Conservation (phyloP, 768 basidiomycete species). For the Thelephora ganbajun region DNA sequence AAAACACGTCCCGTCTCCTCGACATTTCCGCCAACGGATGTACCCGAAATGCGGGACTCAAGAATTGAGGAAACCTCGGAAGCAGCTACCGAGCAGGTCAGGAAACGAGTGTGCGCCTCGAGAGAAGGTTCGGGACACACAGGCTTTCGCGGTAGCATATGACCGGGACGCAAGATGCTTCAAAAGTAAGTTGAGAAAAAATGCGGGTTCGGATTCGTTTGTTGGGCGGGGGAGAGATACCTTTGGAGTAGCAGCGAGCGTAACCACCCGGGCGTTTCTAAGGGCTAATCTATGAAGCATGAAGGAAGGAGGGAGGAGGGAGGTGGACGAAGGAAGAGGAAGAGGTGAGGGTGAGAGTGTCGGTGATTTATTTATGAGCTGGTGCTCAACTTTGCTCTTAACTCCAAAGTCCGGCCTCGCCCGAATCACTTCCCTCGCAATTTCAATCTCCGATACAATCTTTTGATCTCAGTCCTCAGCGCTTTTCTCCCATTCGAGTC, state of each 20-base stretch:
- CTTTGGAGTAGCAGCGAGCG: constrained; percentile 53
- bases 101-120: constrained; percentile 7
- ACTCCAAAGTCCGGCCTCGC: no score
- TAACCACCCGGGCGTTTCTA: constrained; percentile 69
- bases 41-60: constrained; percentile 94
- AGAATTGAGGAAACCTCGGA: constrained; percentile 99
- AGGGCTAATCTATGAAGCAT: constrained; percentile 73
- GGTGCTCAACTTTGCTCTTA: no score
- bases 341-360: constrained; percentile 31
- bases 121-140: constrained; percentile 30
- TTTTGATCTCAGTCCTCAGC: no score
- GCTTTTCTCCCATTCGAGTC: no score
- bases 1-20: constrained; percentile 99
- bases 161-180: constrained; percentile 35
- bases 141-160: constrained; percentile 97
- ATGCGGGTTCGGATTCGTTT: background rate
- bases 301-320: constrained; percentile 26
- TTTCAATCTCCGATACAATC: no score
- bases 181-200: constrained; percentile 8
- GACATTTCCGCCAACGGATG: constrained; percentile 82
- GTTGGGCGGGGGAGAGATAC: constrained; percentile 23
- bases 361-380: constrained; percentile 15
- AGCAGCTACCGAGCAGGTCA: constrained; percentile 55
- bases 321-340: constrained; percentile 25
- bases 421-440: no score